phyloP scores from a whole-genome alignment of 2,329 filamentous ascomycete genomes.

The Cladosporium colombiae region DNA sequence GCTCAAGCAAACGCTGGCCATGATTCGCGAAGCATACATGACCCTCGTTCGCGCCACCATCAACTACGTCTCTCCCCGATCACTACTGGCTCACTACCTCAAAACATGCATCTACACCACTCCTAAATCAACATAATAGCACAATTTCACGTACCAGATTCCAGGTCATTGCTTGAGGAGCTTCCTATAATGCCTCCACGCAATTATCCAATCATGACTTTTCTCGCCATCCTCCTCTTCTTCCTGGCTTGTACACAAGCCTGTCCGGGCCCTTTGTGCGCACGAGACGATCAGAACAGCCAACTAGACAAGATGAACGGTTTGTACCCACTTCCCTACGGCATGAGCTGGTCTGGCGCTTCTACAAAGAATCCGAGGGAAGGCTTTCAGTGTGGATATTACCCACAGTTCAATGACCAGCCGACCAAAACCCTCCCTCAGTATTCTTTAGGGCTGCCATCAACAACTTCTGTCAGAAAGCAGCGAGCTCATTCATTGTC shows the following conservation, averaged over 20 bases:
- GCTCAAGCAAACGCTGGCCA: not conserved
- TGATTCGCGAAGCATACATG: not conserved
- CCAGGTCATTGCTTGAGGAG: not conserved
- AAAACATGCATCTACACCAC: not conserved
- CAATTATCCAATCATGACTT: not conserved
- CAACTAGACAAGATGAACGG: not conserved
- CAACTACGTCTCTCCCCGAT: not conserved
- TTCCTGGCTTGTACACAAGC: not conserved
- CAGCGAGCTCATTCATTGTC: not conserved
- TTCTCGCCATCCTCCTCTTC: not conserved
- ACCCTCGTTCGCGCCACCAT: not conserved
- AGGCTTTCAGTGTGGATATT: not conserved
- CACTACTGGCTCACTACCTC: not conserved
- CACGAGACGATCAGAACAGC: not conserved
- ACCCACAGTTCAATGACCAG: not conserved
- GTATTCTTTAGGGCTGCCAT: not conserved
- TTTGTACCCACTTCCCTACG: not conserved
- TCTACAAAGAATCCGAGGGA: not conserved
- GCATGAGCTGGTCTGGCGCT: not conserved
- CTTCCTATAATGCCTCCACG: not conserved
- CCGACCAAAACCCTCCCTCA: not conserved
- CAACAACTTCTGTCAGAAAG: not conserved
- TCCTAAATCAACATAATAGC: not conserved
- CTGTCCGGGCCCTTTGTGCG: not conserved
- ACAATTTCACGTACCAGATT: not conserved